Evolutionary conservation across 2,329 filamentous ascomycete genomes (phyloP), one percentile per base, ranked within the genome.

Genomic region (Nemania sp.): DNA sequence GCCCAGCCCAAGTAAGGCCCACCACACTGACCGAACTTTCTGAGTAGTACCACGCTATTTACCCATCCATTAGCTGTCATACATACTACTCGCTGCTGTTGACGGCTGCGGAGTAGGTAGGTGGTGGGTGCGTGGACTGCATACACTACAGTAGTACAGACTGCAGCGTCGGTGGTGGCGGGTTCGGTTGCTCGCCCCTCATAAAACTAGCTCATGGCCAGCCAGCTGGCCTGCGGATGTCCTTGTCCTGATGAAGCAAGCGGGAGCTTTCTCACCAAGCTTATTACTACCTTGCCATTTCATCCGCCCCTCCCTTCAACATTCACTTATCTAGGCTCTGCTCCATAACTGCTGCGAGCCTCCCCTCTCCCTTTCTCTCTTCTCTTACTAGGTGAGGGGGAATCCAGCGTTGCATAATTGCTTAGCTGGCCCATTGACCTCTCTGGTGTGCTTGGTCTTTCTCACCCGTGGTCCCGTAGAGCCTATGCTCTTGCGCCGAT

Each of bases 181-280:
- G 24, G 57, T 38, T 53, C 35, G 51, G 22, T 49, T 41, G 51
- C 62, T 54, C 26, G 52, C 53, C 45, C 27, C 60, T 43, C 60
- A 52, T 57, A 58, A 63, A 56, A 47, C 56, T 62, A 66, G 54
- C 45, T 62, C 56, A 15, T 38, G 52, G 54, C 57, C 41, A 52
- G 51, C 54, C 29, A 64, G 56, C 61, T 60, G 54, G 57, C 38
- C 54, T 63, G 24, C n/a, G 43, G 52, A 62, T 29, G 47, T 35
- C 58, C 51, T 53, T 64, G 53, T 64, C 68, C 62, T 55, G 61
- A 70, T 64, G 57, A 57, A 67, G 64, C 64, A 62, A 62, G 54
- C 58, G 65, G 65, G 58, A 70, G 58, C 66, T 68, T 35, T 64
- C 47, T 32, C 58, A 55, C 54, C 59, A 64, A 64, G 62, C 62